Conservation (phyloP, 2,329 filamentous ascomycete species). For the Fusarium anthophilum region DNA sequence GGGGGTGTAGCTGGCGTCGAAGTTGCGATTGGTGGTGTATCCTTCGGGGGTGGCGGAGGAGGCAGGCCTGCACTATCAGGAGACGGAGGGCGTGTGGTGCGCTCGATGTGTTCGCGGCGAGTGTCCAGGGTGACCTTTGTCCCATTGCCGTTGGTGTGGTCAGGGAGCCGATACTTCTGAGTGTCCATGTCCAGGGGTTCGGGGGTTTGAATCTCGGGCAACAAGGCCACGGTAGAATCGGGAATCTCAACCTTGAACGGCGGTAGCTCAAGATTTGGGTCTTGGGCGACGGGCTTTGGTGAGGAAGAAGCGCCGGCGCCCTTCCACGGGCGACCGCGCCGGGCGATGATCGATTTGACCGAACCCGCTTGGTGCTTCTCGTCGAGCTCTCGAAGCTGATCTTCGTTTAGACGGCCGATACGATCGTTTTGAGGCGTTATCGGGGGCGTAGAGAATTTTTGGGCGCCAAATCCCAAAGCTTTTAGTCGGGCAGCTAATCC, state of each 20-base stretch:
- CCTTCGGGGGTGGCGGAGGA: constrained; percentile 52
- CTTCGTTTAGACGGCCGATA: constrained; percentile 75
- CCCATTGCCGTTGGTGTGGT: constrained; percentile 74
- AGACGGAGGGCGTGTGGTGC: constrained; percentile 54
- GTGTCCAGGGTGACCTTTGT: constrained; percentile 69
- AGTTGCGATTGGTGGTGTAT: constrained; percentile 49
- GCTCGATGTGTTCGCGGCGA: constrained; percentile 66
- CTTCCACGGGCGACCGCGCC: constrained; percentile 78
- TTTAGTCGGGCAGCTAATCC: constrained; percentile 72
- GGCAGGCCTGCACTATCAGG: constrained; percentile 51
- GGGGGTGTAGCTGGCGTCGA: constrained; percentile 44
- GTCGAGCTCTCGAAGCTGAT: constrained; percentile 76
- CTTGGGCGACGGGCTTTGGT: constrained; percentile 39
- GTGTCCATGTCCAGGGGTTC: constrained; percentile 72
- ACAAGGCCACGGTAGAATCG: constrained; percentile 44
- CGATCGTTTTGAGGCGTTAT: constrained; percentile 50
- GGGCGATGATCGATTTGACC: constrained; percentile 61
- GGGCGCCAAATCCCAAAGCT: constrained; percentile 67
- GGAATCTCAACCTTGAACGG: constrained; percentile 45
- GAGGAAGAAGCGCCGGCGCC: constrained; percentile 60
- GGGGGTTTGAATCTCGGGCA: constrained; percentile 62
- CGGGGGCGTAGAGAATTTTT: constrained; percentile 48
- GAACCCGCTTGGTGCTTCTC: constrained; percentile 69
- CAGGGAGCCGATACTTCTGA: constrained; percentile 78
- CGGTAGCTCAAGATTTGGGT: constrained; percentile 34